Conservation (phyloP, 352 stramenopile species). For the Phytophthora multivora region DNA sequence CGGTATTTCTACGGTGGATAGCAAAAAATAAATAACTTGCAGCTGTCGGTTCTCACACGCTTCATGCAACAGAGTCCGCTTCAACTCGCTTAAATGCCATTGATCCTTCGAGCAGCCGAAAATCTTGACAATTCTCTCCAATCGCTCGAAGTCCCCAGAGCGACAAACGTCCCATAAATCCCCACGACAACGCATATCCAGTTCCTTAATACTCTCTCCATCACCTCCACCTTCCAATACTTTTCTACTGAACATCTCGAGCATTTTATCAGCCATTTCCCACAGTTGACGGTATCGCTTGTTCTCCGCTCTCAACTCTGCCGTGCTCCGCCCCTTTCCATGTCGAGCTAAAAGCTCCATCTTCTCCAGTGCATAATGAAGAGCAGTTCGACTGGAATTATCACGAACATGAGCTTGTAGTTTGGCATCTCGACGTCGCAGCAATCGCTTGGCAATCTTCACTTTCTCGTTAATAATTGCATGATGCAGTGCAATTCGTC, state of each 20-base stretch:
- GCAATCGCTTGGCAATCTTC: constrained; percentile 33
- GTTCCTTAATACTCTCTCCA: constrained; percentile 12
- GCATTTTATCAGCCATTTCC: constrained; percentile 44
- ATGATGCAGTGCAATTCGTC: constrained; percentile 57
- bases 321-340: not conserved
- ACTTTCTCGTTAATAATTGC: constrained; percentile 48
- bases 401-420: constrained; percentile 50
- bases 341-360: constrained; percentile 31
- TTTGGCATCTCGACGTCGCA: constrained; percentile 39
- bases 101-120: constrained; percentile 18
- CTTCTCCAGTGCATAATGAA: constrained; percentile 60
- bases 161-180: constrained; percentile 58
- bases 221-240: not conserved
- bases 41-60: constrained; percentile 43
- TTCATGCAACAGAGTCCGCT: constrained; percentile 62
- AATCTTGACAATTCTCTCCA: constrained; percentile 40
- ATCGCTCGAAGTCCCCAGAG: constrained; percentile 41
- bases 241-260: constrained; percentile 16
- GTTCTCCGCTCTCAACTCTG: constrained; percentile 17
- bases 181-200: constrained; percentile 51
- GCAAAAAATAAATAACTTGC: constrained; percentile 33
- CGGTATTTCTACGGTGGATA: constrained; percentile 19
- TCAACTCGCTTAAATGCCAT: constrained; percentile 30
- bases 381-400: constrained; percentile 38
- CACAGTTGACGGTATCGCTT: constrained; percentile 44